These are phyloP conservation scores for Colletotrichum sp. DNA, from an alignment of 2,329 filamentous ascomycete species.

Conservation along the genomic window DNA sequence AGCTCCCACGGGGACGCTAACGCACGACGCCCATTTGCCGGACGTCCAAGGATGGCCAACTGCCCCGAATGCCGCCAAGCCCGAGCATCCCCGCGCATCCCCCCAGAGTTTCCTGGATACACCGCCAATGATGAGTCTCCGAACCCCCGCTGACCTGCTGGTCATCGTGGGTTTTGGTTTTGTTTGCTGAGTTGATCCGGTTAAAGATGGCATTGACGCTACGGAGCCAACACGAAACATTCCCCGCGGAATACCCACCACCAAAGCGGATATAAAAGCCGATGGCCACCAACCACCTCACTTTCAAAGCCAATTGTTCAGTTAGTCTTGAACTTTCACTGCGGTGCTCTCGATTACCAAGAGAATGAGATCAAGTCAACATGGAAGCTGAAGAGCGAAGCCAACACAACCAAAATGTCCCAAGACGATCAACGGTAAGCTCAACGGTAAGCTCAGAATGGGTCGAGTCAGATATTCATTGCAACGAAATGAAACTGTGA, in stretches of 20 bases:
- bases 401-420: neutral
- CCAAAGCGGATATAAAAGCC: neutral
- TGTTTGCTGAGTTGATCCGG: neutral
- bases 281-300: neutral
- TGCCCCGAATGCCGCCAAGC: neutral
- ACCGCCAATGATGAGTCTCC: neutral
- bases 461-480: neutral
- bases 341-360: neutral
- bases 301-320: neutral
- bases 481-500: neutral
- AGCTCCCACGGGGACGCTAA: neutral
- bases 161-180: neutral
- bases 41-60: constrained; percentile 9
- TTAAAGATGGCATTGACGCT: neutral
- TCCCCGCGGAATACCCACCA: neutral
- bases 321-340: neutral
- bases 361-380: neutral
- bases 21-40: neutral
- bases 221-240: neutral
- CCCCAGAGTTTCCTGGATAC: neutral
- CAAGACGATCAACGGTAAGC: neutral
- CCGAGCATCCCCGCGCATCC: neutral
- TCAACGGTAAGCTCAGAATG: neutral
- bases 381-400: neutral
- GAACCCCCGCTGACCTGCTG: neutral